Conservation (phyloP, 306 rosid species). For the Citrullus amarus region DNA sequence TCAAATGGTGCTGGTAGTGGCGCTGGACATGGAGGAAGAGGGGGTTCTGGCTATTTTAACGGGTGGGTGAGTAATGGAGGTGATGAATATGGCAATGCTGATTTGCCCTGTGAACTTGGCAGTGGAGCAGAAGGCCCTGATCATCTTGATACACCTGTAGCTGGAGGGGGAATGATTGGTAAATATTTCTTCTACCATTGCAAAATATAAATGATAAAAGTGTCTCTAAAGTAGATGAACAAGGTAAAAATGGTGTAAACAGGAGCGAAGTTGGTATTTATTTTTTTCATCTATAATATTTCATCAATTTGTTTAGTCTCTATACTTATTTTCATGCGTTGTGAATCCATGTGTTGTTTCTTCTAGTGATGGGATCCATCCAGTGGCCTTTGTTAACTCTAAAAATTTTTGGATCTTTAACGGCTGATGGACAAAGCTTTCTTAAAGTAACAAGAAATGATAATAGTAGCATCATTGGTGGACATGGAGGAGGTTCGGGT, state of each 20-base stretch:
- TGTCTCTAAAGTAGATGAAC: not conserved
- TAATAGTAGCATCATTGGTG: slow-evolving; percentile 63
- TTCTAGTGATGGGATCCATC: slow-evolving; percentile 78
- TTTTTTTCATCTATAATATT: not conserved
- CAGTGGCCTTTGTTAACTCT: slow-evolving; percentile 87
- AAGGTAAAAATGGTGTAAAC: not conserved
- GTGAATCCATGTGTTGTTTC: slow-evolving; percentile 16
- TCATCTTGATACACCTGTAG: slow-evolving; percentile 47
- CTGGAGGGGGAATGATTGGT: slow-evolving; percentile 98
- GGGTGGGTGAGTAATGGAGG: slow-evolving; percentile 79
- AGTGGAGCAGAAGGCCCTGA: slow-evolving; percentile 88
- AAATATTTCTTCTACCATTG: slow-evolving; percentile 10
- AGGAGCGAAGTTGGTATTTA: not conserved
- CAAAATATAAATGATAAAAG: not conserved
- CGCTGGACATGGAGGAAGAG: slow-evolving; percentile 98
- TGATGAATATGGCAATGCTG: slow-evolving; percentile 74
- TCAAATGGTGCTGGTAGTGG: slow-evolving; percentile 98
- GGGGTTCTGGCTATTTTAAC: slow-evolving; percentile 84
- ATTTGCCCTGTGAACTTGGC: slow-evolving; percentile 94
- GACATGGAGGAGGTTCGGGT: slow-evolving; percentile 96
- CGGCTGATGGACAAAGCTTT: slow-evolving; percentile 89
- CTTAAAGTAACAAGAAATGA: slow-evolving; percentile 28
- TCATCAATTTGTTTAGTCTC: not conserved
- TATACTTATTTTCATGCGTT: not conserved
- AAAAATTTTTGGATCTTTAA: slow-evolving; percentile 68